phyloP scores from a whole-genome alignment of 78 protist genomes.

The Dictyostelium discoideum region DNA sequence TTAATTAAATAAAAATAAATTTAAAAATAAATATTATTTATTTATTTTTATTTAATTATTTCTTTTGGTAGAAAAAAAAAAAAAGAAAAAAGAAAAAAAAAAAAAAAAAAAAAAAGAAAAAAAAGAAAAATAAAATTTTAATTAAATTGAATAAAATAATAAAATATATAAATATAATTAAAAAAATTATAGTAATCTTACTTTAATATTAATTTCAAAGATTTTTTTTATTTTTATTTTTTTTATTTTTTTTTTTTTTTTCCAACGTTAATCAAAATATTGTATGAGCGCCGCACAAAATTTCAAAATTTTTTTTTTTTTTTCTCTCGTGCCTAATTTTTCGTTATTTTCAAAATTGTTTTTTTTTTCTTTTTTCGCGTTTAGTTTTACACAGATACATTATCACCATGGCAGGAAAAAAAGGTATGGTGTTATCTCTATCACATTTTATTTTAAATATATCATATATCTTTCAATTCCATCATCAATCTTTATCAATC shows the following conservation, averaged over 20 bases:
- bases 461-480: not conserved
- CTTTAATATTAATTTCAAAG: too few species aligned
- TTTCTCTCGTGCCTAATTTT: not conserved
- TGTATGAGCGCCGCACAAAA: not conserved
- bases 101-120: too few species aligned
- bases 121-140: too few species aligned
- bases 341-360: not conserved
- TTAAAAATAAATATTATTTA: too few species aligned
- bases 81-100: too few species aligned
- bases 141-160: not conserved
- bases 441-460: not conserved
- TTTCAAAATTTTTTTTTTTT: not conserved
- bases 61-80: too few species aligned
- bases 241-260: not conserved
- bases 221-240: not conserved
- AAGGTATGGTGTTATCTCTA: not conserved
- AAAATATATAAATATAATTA: not conserved
- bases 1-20: too few species aligned
- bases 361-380: conserved; percentile 10
- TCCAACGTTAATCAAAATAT: not conserved
- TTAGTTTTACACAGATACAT: not conserved
- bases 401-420: conserved; percentile 1
- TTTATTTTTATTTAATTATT: too few species aligned
- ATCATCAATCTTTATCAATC: not conserved
- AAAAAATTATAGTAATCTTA: not conserved